These are phyloP conservation scores for Alternaria sp. DNA, from an alignment of 2,329 filamentous ascomycete genomes.

Conservation along the genomic window DNA sequence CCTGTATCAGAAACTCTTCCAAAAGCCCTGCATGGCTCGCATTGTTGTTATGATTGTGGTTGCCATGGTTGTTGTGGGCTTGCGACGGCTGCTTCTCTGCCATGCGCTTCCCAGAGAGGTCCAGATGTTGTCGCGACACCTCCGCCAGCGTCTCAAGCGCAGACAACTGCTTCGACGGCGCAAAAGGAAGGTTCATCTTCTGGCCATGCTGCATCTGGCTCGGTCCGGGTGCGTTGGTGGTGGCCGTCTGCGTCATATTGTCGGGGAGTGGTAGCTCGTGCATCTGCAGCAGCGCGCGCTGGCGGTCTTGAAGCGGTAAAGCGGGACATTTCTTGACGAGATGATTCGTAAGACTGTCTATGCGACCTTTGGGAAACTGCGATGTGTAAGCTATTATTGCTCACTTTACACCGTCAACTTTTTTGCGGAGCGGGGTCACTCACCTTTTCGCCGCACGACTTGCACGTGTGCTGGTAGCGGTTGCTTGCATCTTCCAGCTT, in stretches of 20 bases:
- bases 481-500: slow-evolving; percentile 91
- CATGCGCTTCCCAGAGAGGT: slow-evolving; percentile 57
- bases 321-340: slow-evolving; percentile 86
- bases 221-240: slow-evolving; percentile 17
- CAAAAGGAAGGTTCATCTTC: slow-evolving; percentile 51
- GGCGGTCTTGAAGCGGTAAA: slow-evolving; percentile 74
- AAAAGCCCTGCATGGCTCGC: slow-evolving; percentile 36
- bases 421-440: slow-evolving; percentile 21
- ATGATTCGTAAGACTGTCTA: slow-evolving; percentile 81
- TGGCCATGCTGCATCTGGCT: slow-evolving; percentile 34
- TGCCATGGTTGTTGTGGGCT: slow-evolving; percentile 13
- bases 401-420: slow-evolving; percentile 10
- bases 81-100: slow-evolving; percentile 37
- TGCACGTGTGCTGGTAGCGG: slow-evolving; percentile 90
- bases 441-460: slow-evolving; percentile 78
- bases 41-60: slow-evolving; percentile 17
- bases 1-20: slow-evolving; percentile 48
- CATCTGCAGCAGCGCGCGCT: slow-evolving; percentile 74
- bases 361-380: slow-evolving; percentile 82
- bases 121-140: slow-evolving; percentile 77
- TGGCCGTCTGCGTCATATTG: slow-evolving; percentile 35
- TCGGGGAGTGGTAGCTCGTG: slow-evolving; percentile 67
- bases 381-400: slow-evolving; percentile 28
- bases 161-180: slow-evolving; percentile 68
- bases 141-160: slow-evolving; percentile 87